Conservation (phyloP, 2,329 filamentous ascomycete species). For the Elsinoe fawcettii region DNA sequence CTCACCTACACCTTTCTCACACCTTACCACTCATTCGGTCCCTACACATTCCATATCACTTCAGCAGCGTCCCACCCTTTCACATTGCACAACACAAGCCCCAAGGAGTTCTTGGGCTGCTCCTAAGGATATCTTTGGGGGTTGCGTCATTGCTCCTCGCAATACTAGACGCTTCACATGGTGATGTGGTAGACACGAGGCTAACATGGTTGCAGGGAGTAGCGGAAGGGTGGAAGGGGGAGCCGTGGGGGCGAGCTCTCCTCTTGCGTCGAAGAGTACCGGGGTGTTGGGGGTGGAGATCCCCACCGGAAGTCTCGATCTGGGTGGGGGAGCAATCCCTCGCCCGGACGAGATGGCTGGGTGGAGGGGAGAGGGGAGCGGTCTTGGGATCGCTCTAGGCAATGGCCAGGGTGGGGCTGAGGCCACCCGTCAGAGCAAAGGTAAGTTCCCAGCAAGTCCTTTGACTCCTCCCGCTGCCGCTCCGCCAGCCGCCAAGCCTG, state of each 20-base stretch:
- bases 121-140: not conserved
- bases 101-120: not conserved
- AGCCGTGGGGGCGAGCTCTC: not conserved
- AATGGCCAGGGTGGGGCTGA: not conserved
- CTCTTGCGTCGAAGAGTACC: conserved; percentile 8
- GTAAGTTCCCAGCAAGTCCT: conserved; percentile 1
- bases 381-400: conserved; percentile 4
- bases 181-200: not conserved
- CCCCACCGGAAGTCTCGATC: conserved; percentile 5
- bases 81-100: not conserved
- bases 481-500: not conserved
- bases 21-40: not conserved
- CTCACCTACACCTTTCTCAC: not conserved
- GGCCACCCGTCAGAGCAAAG: not conserved
- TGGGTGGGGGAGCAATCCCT: conserved; percentile 4
- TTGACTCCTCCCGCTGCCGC: not conserved
- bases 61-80: not conserved
- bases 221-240: not conserved
- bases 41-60: not conserved
- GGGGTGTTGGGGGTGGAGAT: conserved; percentile 8
- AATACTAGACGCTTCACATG: not conserved
- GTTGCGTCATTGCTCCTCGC: not conserved
- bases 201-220: conserved; percentile 2
- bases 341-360: conserved; percentile 5
- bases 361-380: not conserved